phyloP scores from a whole-genome alignment of 2,329 filamentous ascomycete species.

The Sclerotinia glacialis region DNA sequence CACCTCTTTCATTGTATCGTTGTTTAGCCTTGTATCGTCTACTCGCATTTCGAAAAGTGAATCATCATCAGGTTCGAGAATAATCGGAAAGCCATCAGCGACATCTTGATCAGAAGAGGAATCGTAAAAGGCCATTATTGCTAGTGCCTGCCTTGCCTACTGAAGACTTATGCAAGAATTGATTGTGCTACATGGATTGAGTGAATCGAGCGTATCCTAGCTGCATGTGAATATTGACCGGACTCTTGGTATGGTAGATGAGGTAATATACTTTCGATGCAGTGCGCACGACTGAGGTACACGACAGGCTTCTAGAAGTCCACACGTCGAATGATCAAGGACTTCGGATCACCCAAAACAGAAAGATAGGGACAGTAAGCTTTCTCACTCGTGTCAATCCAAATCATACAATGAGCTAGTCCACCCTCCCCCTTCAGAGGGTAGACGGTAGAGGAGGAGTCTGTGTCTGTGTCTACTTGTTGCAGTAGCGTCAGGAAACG shows the following conservation, averaged over 20 bases:
- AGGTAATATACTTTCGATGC: constrained; percentile 17
- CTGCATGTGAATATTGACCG: constrained; percentile 21
- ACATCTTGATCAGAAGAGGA: constrained; percentile 26
- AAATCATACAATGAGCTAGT: neutral
- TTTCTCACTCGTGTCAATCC: neutral
- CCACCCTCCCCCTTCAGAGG: constrained; percentile 7
- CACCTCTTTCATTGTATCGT: constrained; percentile 34
- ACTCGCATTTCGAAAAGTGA: constrained; percentile 18
- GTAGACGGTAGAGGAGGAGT: neutral
- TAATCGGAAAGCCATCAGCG: constrained; percentile 26
- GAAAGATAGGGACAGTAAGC: neutral
- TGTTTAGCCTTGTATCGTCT: constrained; percentile 23
- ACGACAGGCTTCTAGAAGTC: constrained; percentile 6
- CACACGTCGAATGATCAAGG: neutral
- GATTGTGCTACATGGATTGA: constrained; percentile 21
- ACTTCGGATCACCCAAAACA: neutral
- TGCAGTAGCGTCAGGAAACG: constrained; percentile 21
- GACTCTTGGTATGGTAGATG: constrained; percentile 9
- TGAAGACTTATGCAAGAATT: constrained; percentile 22
- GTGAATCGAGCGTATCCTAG: constrained; percentile 3
- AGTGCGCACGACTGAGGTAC: constrained; percentile 10
- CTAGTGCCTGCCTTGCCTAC: constrained; percentile 1
- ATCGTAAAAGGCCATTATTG: constrained; percentile 28
- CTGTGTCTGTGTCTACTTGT: neutral
- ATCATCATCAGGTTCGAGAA: constrained; percentile 28